phyloP scores from a whole-genome alignment of 23 red algal species.

The Gracilaria gracilis region DNA sequence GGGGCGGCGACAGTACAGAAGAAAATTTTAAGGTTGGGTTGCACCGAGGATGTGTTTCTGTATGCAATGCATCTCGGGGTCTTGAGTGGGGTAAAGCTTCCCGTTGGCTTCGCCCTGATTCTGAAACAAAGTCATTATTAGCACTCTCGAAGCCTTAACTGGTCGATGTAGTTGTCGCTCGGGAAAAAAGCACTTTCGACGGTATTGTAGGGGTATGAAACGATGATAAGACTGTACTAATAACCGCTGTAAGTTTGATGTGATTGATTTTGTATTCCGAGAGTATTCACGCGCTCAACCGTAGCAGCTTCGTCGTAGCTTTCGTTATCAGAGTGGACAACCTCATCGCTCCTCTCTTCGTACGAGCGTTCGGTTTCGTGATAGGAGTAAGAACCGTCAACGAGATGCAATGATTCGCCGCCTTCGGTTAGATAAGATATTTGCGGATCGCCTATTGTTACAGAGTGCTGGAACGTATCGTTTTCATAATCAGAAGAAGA shows the following conservation, averaged over 20 bases:
- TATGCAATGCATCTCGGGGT: not conserved
- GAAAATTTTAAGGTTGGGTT: not conserved
- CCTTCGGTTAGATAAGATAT: conserved; percentile 27
- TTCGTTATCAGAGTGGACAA: not conserved
- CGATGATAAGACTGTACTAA: conserved; percentile 1
- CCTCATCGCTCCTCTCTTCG: not conserved
- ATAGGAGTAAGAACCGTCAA: conserved; percentile 11
- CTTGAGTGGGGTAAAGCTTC: not conserved
- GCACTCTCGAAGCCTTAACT: not conserved
- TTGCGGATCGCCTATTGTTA: not conserved
- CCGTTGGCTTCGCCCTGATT: not conserved
- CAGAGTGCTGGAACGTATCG: conserved; percentile 12
- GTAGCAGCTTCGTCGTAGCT: not conserved
- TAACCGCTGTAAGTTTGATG: conserved; percentile 27
- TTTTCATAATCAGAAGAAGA: not conserved
- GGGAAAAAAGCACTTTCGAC: conserved; percentile 11
- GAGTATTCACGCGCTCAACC: not conserved
- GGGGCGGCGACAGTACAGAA: not conserved
- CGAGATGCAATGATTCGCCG: conserved; percentile 20
- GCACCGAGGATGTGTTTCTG: not conserved
- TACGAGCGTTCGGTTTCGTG: not conserved
- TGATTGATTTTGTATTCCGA: not conserved
- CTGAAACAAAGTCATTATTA: not conserved
- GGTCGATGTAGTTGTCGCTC: not conserved
- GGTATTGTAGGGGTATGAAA: conserved; percentile 15